Base-by-base conservation (phyloP, 768 basidiomycete species). In the Pleurotus citrinopileatus region DNA sequence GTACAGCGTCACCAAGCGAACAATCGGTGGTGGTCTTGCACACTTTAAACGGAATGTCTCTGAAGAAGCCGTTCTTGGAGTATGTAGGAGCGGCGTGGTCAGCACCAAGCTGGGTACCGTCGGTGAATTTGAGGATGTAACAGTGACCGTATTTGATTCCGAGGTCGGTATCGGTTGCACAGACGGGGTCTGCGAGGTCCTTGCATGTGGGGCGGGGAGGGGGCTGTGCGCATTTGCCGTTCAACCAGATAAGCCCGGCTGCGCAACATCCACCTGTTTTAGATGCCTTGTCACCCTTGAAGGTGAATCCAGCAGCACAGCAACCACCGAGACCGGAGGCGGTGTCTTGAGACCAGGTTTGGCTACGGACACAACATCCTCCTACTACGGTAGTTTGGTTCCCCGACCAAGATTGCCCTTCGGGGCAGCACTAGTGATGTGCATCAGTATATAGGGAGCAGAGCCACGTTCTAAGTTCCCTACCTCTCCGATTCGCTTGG, bases 91-190 rank as follows among this genome's bases (percentile, higher is more conserved):
- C 34, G 10, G 10, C 48, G 19, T 51, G 48, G 8, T 51, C 48
- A 19, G n/a, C 48, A 23, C 48, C 48, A 13, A 51, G 48, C 7
- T 51, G 48, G 8, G 48, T 51, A 20, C 34, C 48, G 48, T 51
- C 48, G 32, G 17, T n/a, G 48, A 51, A 51, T 36, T 23, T 36
- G 22, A 51, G 48, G 34, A 51, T 25, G 34, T 51, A 51, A 26
- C 48, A 51, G 19, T 51, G 48, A 7, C 48, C 48, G 48, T 51
- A 51, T 37, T 51, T 23, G 34, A 51, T 51, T 3, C 48, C 48
- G 4, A 51, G 34, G 1, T 51, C 48, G 34, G 29, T 37, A 0
- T 51, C 48, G 3, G 29, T n/a, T 4, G 29, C 48, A 19, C 48
- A 51, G 2, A 51, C 48, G 9, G 48, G 48, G 27, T 51, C 48